These are phyloP conservation scores for Magnaporthiopsis rhizophila DNA, from an alignment of 2,329 filamentous ascomycete species.

Conservation along the genomic window DNA sequence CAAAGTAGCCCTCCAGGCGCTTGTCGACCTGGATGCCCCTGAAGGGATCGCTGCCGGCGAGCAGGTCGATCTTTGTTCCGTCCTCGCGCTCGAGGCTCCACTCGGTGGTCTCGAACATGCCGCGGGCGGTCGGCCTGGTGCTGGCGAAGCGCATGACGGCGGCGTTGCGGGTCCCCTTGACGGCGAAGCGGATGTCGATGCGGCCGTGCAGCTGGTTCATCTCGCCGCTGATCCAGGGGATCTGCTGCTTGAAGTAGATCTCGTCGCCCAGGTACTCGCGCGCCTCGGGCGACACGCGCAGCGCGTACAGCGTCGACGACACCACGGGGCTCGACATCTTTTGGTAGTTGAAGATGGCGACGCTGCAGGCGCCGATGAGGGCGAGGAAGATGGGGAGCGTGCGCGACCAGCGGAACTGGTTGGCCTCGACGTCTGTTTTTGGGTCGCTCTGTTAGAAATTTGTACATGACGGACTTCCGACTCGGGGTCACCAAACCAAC, in stretches of 20 bases:
- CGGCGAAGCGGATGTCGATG: constrained; percentile 81
- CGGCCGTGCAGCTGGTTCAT: constrained; percentile 90
- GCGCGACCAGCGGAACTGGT: constrained; percentile 54
- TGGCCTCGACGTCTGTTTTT: constrained; percentile 31
- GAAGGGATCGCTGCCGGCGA: constrained; percentile 67
- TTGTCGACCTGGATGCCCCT: constrained; percentile 33
- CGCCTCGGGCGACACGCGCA: constrained; percentile 71
- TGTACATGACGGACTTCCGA: background rate
- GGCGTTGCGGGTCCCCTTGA: constrained; percentile 65
- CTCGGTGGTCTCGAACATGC: constrained; percentile 75
- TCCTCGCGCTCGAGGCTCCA: constrained; percentile 74
- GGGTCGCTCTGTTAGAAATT: background rate
- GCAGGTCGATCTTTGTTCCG: constrained; percentile 57
- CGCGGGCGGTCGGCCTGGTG: constrained; percentile 52
- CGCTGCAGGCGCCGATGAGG: constrained; percentile 60
- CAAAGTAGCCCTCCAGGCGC: constrained; percentile 17
- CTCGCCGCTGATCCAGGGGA: constrained; percentile 77
- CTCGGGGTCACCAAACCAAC: constrained; percentile 14
- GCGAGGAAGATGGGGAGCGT: constrained; percentile 75
- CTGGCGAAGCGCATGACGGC: constrained; percentile 78
- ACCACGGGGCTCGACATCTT: constrained; percentile 83
- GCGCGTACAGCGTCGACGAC: constrained; percentile 81
- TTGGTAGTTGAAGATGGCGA: constrained; percentile 99
- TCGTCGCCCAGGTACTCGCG: constrained; percentile 77
- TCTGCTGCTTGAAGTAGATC: constrained; percentile 70